phyloP scores from a whole-genome alignment of 257 asterid genomes.

The Solanum etuberosum region DNA sequence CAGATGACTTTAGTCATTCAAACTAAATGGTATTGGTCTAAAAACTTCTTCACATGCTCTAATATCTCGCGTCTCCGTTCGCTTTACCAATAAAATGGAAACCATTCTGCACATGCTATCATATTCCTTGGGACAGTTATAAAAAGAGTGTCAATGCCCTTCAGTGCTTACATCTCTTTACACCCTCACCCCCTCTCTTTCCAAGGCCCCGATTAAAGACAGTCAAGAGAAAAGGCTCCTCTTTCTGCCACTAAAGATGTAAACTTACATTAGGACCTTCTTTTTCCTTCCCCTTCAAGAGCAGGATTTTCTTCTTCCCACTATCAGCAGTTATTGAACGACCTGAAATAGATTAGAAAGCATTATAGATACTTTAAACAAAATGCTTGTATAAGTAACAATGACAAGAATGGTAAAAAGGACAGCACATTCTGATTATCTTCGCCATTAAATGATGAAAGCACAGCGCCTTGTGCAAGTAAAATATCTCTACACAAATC shows the following conservation, averaged over 20 bases:
- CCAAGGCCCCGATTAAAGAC: background rate
- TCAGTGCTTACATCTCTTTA: background rate
- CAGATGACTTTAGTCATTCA: background rate
- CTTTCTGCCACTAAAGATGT: background rate
- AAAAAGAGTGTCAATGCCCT: background rate
- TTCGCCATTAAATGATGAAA: background rate
- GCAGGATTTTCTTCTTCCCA: slow-evolving; percentile 74
- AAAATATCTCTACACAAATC: background rate
- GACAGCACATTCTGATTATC: background rate
- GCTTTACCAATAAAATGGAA: background rate
- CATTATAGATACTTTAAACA: background rate
- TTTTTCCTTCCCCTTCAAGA: slow-evolving; percentile 75
- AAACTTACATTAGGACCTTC: slow-evolving; percentile 58
- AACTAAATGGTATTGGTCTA: background rate
- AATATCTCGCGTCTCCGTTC: background rate
- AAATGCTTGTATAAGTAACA: background rate
- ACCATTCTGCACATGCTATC: background rate
- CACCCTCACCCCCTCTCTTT: background rate
- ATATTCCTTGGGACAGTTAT: background rate
- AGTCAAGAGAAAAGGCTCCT: background rate
- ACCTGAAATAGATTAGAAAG: slow-evolving; percentile 21
- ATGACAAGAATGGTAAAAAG: background rate
- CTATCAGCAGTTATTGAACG: slow-evolving; percentile 22
- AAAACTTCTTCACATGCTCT: background rate
- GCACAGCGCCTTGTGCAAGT: background rate